Percentiles rank a stretch among this genome's conserved stretches.
These are phyloP conservation scores for Vavraia culicis DNA, from an alignment of 371 early-diverging fungal genomes.

Conservation along the genomic window DNA sequence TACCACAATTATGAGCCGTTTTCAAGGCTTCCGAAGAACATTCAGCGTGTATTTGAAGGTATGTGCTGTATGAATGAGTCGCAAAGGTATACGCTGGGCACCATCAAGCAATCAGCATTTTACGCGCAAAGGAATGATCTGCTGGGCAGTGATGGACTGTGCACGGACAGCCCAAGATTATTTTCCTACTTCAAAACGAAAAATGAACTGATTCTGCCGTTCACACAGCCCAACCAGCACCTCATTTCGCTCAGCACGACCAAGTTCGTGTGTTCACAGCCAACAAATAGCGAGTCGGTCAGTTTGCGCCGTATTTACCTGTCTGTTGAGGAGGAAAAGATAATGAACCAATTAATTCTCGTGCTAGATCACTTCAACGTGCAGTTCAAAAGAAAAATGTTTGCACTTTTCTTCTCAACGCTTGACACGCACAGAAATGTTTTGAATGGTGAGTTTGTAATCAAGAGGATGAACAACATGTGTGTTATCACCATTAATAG, in stretches of 20 bases:
- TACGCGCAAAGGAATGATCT: slow-evolving; percentile 12
- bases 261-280: slow-evolving; percentile 25
- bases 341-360: slow-evolving; percentile 7
- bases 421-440: slow-evolving; percentile 30
- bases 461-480: slow-evolving; percentile 12
- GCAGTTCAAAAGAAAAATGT: slow-evolving; percentile 7
- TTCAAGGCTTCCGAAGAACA: slow-evolving; percentile 12
- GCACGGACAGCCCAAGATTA: not conserved
- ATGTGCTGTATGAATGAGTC: slow-evolving; percentile 72
- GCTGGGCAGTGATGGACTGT: slow-evolving; percentile 15
- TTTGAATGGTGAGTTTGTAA: slow-evolving; percentile 32
- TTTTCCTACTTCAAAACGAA: slow-evolving; percentile 1
- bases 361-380: slow-evolving; percentile 17
- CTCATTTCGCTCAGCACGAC: slow-evolving; percentile 5
- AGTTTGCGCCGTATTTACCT: slow-evolving; percentile 28
- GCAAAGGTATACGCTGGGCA: slow-evolving; percentile 48
- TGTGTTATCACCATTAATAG: slow-evolving; percentile 28
- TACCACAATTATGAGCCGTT: slow-evolving; percentile 29
- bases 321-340: not conserved
- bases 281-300: slow-evolving; percentile 14
- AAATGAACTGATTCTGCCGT: slow-evolving; percentile 6
- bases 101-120: slow-evolving; percentile 16
- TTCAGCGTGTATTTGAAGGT: slow-evolving; percentile 48
- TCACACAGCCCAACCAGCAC: slow-evolving; percentile 28
- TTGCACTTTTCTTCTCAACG: slow-evolving; percentile 32